Evolutionary conservation across 257 asterid species (phyloP).

Genomic region (Capsicum pubescens): DNA sequence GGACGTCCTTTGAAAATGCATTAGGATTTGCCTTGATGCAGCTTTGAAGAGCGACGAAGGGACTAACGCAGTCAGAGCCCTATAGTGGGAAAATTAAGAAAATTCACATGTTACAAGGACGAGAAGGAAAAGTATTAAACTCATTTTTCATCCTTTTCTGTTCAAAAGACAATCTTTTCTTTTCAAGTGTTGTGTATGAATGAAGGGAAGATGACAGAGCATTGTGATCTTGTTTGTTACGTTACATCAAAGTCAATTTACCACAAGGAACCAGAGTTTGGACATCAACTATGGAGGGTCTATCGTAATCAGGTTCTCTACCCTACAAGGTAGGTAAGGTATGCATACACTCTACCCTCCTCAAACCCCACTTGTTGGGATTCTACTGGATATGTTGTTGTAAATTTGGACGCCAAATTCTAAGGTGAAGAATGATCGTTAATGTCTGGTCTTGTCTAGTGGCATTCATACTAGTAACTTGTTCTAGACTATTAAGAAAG

Average conservation of each 20-base stretch:
- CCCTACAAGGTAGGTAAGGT: background rate
- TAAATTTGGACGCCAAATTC: background rate
- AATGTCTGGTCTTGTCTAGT: background rate
- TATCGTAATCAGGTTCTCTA: background rate
- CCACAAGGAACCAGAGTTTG: background rate
- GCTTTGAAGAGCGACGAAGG: conserved; percentile 85
- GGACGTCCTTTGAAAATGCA: conserved; percentile 76
- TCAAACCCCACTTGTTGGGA: no score
- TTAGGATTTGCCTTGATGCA: conserved; percentile 81
- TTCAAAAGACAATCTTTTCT: background rate
- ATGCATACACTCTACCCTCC: background rate
- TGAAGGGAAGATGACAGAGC: background rate
- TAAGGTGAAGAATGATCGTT: background rate
- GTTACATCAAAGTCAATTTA: background rate
- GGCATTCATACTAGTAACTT: background rate
- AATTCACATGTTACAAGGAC: background rate
- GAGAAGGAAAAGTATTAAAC: background rate
- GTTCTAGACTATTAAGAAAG: background rate
- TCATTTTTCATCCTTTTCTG: background rate
- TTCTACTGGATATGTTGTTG: background rate
- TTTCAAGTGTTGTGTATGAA: background rate
- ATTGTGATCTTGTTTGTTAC: no score
- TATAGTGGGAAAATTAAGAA: conserved; percentile 15
- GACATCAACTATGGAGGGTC: background rate
- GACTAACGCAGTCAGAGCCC: conserved; percentile 81